These are phyloP conservation scores for Fusarium beomiforme DNA, from an alignment of 2,329 filamentous ascomycete genomes.

Conservation along the genomic window DNA sequence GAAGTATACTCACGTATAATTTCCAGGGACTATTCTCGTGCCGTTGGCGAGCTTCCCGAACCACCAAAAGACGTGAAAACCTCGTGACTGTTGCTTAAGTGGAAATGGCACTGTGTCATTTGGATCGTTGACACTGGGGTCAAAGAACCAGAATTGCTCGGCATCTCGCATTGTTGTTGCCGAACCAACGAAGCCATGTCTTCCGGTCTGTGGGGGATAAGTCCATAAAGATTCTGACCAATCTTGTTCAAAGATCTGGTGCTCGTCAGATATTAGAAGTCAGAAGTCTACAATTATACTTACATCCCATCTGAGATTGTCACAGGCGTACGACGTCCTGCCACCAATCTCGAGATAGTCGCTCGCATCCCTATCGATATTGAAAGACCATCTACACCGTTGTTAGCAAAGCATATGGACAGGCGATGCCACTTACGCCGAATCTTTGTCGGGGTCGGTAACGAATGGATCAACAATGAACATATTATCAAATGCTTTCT, in stretches of 20 bases:
- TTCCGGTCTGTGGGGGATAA: constrained; percentile 53
- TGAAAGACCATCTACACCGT: constrained; percentile 47
- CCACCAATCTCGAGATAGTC: constrained; percentile 47
- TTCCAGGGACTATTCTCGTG: constrained; percentile 52
- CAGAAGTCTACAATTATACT: constrained; percentile 11
- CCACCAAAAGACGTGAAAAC: constrained; percentile 52
- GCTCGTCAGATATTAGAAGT: background rate
- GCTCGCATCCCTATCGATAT: constrained; percentile 38
- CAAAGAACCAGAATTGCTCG: constrained; percentile 47
- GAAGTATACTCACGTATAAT: constrained; percentile 51
- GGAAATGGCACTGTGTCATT: constrained; percentile 53
- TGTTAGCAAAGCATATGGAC: background rate
- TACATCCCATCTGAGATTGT: constrained; percentile 51
- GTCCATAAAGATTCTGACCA: constrained; percentile 54
- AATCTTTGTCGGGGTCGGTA: constrained; percentile 37
- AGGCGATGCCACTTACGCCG: constrained; percentile 28
- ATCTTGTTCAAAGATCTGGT: constrained; percentile 51
- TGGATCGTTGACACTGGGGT: constrained; percentile 49
- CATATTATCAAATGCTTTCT: constrained; percentile 52
- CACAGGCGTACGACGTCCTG: constrained; percentile 47
- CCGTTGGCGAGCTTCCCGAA: constrained; percentile 55
- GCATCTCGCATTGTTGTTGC: constrained; percentile 52
- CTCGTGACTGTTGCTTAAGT: constrained; percentile 47
- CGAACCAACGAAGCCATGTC: constrained; percentile 55
- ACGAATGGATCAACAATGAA: constrained; percentile 45